Percentiles rank a stretch among this genome's conserved stretches.
Evolutionary conservation across 2,329 filamentous ascomycete species (phyloP).

Genomic region (Coniochaeta prunicola): DNA sequence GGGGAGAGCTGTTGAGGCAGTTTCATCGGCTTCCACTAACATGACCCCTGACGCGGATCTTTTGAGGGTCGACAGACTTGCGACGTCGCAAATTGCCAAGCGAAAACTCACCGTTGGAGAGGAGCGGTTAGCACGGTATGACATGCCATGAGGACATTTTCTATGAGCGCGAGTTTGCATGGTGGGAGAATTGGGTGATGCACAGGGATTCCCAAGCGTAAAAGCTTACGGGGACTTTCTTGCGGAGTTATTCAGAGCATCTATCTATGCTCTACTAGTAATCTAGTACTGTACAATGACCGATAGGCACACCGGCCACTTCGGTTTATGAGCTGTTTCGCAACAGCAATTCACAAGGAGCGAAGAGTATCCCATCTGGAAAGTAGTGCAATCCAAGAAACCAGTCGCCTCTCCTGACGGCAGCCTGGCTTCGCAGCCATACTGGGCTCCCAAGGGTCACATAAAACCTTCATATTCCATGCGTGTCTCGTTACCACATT

Average conservation of each 20-base stretch:
- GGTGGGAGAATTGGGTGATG: too few species aligned
- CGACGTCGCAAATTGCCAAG: background rate
- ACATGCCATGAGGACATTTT: background rate
- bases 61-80: background rate
- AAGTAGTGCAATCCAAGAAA: background rate
- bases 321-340: background rate
- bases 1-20: background rate
- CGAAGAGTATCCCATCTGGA: background rate
- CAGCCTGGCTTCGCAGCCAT: background rate
- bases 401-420: background rate
- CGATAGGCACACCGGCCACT: background rate
- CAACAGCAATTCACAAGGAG: background rate
- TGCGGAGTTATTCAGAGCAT: background rate
- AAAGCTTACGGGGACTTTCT: too few species aligned
- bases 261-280: background rate
- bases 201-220: too few species aligned
- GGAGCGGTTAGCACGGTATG: background rate
- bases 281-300: background rate
- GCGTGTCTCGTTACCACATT: background rate
- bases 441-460: background rate
- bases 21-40: background rate
- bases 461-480: background rate
- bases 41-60: background rate
- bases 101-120: background rate
- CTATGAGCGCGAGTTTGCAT: background rate